Evolutionary conservation across 352 stramenopile genomes (phyloP), one percentile per base, ranked within the genome.

Genomic region (Globisporangium spinosum): DNA sequence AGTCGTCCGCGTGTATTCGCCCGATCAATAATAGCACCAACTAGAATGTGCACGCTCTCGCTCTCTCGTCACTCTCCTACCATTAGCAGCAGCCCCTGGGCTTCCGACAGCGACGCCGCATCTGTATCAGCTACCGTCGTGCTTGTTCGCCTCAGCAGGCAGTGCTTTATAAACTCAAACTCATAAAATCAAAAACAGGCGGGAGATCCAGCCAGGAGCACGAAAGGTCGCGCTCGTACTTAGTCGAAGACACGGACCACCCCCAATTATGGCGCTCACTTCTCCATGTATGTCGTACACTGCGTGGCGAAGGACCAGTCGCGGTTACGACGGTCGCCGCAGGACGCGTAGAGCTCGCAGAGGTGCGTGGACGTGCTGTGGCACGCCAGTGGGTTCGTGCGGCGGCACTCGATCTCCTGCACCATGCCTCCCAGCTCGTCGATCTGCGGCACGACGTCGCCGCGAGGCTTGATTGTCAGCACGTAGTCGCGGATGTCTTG

Each of bases 391-490:
- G 85, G 85, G 68, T 93, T 94, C 34, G 77, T 76, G 55, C 82
- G 74, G 25, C 85, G 87, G 64, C 89, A 96, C 67, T 94, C 82
- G 56, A 95, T 94, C 71, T 96, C 87, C 68, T 96, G 89, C n/a
- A 96, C 83, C 81, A 96, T 89, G 4, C 89, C 89, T 35, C 76
- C 86, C 7, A 96, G 75, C 64, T 89, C 79, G 69, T 96, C 87
- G 27, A 94, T 86, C 66, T 89, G 77, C 20, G 89, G 89, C 47
- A 96, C 87, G 58, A 96, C 78, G 68, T 96, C 87, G 25, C 76
- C 77, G 45, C 75, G 75, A 32, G 87, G 87, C 70, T 96, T 96
- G 70, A 96, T 87, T 1, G 87, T 96, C 60, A 95, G 58, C 65
- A 96, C 89, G 67, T 94, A 93, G 75, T 95, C 85, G 40, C 87